A percentile compares a stretch with the other conserved stretches of the same genome.
phyloP scores from a whole-genome alignment of 2,329 filamentous ascomycete genomes.

The Botrytis porri region DNA sequence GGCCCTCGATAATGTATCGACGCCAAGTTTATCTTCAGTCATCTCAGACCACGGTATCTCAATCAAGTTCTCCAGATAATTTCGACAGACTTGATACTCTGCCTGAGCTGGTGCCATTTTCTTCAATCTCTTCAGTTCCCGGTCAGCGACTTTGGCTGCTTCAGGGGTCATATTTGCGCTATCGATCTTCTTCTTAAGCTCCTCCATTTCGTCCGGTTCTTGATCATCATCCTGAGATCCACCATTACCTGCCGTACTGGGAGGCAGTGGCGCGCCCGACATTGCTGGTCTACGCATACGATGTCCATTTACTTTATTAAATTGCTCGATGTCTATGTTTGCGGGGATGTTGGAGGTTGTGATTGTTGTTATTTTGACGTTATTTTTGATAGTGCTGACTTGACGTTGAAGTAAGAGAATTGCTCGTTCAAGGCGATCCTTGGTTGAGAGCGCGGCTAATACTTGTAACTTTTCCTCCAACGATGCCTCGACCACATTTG shows the following conservation, averaged over 20 bases:
- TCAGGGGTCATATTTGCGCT: slow-evolving; percentile 79
- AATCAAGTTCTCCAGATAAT: slow-evolving; percentile 88
- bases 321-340: slow-evolving; percentile 53
- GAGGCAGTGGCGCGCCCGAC: slow-evolving; percentile 30
- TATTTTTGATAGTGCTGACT: slow-evolving; percentile 79
- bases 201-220: slow-evolving; percentile 84
- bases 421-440: slow-evolving; percentile 74
- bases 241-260: slow-evolving; percentile 24
- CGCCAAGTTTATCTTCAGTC: slow-evolving; percentile 82
- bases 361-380: slow-evolving; percentile 78
- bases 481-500: slow-evolving; percentile 81
- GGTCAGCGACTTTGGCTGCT: slow-evolving; percentile 83
- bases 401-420: slow-evolving; percentile 82
- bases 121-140: slow-evolving; percentile 81
- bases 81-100: slow-evolving; percentile 89
- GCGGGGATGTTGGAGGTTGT: slow-evolving; percentile 63
- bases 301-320: slow-evolving; percentile 47
- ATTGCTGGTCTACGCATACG: slow-evolving; percentile 31
- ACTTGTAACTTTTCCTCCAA: slow-evolving; percentile 91
- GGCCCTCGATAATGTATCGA: slow-evolving; percentile 73
- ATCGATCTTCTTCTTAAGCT: slow-evolving; percentile 83
- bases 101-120: slow-evolving; percentile 97
- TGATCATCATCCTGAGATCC: slow-evolving; percentile 61
- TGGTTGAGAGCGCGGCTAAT: slow-evolving; percentile 75
- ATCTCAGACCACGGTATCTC: slow-evolving; percentile 89